Base-by-base conservation (phyloP, 331 rosid species). In the Telfairia occidentalis region DNA sequence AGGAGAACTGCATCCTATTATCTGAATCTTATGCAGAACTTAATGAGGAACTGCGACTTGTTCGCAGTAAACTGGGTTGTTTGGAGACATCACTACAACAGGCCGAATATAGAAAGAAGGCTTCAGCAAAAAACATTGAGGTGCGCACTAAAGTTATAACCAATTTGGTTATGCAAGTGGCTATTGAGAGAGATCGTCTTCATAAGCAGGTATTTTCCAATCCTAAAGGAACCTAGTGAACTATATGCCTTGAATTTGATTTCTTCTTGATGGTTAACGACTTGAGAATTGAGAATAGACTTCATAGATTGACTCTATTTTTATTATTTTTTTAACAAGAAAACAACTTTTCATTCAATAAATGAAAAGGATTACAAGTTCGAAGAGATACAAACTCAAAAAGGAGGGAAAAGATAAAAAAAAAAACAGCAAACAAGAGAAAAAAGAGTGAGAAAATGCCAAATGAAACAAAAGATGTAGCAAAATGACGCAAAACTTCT, bases 151-250 rank as follows among this genome's bases (percentile, higher is more conserved):
- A 82, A 75, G 78, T 85, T 70, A 86, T 95, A 73, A 87, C 88
- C 66, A 82, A 81, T 78, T 82, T 92, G 87, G 81, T 86, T 48
- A 76, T 86, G 80, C 92, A 89, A 78, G 81, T 95, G 74, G 90
- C 96, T 78, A 80, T 87, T 76, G 99, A 95, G 85, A 90, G 99
- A 85, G 96, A 90, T 71, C 97, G 93, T 26, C 96, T 95, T 76
- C 87, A 83, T 78, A 87, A 92, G 82, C 87, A 87, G 99, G 99
- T 95, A 81, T 79, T 58, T 43, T 73, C 74, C 57, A 18, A 23
- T 79, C 18, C 5, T 21, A 5, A 12, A 23, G 29, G 10, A 60
- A 29, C 35, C 67, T 13, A 16, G 30, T 60, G 30, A 24, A 60
- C 40, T 15, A 18, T 40, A 9, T 63, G 71, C 26, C 46, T 34